A percentile compares a stretch with the other conserved stretches of the same genome.
Evolutionary conservation across 2,329 filamentous ascomycete species (phyloP).

Genomic region (Nigrospora oryzae): DNA sequence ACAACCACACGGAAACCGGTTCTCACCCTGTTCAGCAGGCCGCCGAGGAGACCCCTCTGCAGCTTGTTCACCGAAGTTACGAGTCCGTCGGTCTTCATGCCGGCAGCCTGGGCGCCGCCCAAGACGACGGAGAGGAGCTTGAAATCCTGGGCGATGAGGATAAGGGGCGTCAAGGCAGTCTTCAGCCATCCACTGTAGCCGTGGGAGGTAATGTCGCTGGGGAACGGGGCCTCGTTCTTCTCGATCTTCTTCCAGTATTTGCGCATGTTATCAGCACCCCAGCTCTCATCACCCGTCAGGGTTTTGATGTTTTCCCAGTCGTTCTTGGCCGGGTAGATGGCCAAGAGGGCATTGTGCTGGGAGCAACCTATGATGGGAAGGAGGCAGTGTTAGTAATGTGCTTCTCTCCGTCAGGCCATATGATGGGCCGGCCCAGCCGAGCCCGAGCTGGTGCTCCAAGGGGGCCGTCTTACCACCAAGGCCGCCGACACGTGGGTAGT

Average conservation of each 20-base stretch:
- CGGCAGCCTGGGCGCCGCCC: conserved; percentile 36
- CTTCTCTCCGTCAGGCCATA: too few species aligned
- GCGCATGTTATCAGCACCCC: conserved; percentile 51
- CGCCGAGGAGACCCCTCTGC: conserved; percentile 17
- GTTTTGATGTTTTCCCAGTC: conserved; percentile 51
- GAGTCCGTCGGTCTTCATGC: conserved; percentile 6
- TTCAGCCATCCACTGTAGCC: conserved; percentile 47
- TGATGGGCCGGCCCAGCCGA: conserved; percentile 32
- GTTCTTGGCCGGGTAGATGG: conserved; percentile 47
- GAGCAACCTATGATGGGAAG: conserved; percentile 29
- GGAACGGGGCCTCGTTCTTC: conserved; percentile 41
- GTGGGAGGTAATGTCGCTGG: conserved; percentile 32
- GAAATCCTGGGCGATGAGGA: conserved; percentile 32
- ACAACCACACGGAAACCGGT: too few species aligned
- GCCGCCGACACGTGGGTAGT: conserved; percentile 13
- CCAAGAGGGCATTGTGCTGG: conserved; percentile 52
- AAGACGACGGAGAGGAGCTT: conserved; percentile 36
- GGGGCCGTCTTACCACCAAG: conserved; percentile 20
- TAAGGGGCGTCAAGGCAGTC: conserved; percentile 36
- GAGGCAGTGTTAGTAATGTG: too few species aligned
- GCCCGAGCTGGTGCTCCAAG: too few species aligned
- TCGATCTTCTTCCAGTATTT: conserved; percentile 50
- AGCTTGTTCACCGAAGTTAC: conserved; percentile 21
- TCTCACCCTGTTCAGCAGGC: neutral
- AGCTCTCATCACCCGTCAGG: conserved; percentile 52